Conservation (phyloP, 352 stramenopile genomes). For the Pythium monospermum region DNA sequence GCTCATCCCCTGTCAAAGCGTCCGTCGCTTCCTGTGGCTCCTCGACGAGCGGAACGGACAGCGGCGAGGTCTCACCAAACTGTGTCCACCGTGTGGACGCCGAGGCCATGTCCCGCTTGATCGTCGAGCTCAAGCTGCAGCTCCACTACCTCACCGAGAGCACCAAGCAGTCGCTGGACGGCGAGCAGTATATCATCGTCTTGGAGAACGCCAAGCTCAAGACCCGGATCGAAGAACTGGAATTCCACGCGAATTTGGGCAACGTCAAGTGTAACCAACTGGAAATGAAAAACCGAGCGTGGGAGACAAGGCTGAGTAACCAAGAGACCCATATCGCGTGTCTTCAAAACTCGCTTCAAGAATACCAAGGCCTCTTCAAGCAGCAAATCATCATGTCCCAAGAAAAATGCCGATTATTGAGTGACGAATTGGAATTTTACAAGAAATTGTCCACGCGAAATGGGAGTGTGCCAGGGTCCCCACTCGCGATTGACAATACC, state of each 20-base stretch:
- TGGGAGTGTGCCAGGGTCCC: background rate
- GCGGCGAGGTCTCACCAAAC: slow-evolving; percentile 1
- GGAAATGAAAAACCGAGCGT: slow-evolving; percentile 65
- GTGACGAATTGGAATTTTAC: slow-evolving; percentile 79
- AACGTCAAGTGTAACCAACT: slow-evolving; percentile 57
- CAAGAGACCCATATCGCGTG: slow-evolving; percentile 71
- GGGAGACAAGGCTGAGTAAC: slow-evolving; percentile 62
- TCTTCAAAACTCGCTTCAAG: slow-evolving; percentile 68
- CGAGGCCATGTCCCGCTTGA: slow-evolving; percentile 54
- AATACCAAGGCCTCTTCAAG: slow-evolving; percentile 79
- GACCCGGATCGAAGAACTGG: slow-evolving; percentile 63
- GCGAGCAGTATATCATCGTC: slow-evolving; percentile 58
- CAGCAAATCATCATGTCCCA: slow-evolving; percentile 81
- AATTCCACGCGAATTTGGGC: slow-evolving; percentile 58
- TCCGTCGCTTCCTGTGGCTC: background rate
- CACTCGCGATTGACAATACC: slow-evolving; percentile 4
- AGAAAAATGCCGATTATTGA: slow-evolving; percentile 68
- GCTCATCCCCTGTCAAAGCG: no score
- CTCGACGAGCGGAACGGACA: no score
- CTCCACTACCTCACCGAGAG: slow-evolving; percentile 67
- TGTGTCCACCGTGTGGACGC: slow-evolving; percentile 58
- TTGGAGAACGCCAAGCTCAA: slow-evolving; percentile 67
- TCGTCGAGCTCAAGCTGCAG: slow-evolving; percentile 75
- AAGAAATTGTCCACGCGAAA: slow-evolving; percentile 61
- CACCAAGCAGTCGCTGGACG: slow-evolving; percentile 48